Conservation (phyloP, 805 yeast genomes). For the Metschnikowia cerradonensis region DNA sequence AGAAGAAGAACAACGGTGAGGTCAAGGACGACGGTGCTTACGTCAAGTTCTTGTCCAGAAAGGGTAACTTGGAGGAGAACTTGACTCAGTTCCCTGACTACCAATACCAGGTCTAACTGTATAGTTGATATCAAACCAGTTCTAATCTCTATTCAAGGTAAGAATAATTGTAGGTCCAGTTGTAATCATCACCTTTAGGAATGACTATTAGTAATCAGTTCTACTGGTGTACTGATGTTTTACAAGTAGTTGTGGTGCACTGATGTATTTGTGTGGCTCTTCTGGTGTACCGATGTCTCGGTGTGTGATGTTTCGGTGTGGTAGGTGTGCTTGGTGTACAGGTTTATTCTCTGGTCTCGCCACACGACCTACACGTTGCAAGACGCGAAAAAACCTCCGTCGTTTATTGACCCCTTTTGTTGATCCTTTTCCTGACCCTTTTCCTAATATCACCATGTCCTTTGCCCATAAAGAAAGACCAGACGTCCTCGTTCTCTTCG, state of each 20-base stretch:
- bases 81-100: constrained; percentile 90
- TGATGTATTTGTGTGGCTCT: no score
- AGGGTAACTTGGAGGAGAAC: constrained; percentile 93
- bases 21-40: constrained; percentile 99
- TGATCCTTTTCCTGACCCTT: neutral
- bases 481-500: constrained; percentile 86
- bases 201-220: no score
- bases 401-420: no score
- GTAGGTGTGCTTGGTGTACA: neutral
- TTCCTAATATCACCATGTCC: constrained; percentile 36
- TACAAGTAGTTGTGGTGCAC: no score
- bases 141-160: no score
- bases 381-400: constrained; percentile 1
- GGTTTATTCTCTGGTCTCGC: neutral
- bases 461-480: constrained; percentile 77
- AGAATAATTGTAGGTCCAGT: neutral
- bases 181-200: no score
- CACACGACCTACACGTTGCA: constrained; percentile 2
- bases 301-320: no score
- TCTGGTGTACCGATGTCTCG: no score
- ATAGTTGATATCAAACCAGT: constrained; percentile 3
- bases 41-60: constrained; percentile 95
- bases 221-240: no score
- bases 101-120: constrained; percentile 47
- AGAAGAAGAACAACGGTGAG: constrained; percentile 94